Percentiles rank a stretch among this genome's conserved stretches.
phyloP scores from a whole-genome alignment of 2,329 filamentous ascomycete genomes.

The Venturia pyrina region DNA sequence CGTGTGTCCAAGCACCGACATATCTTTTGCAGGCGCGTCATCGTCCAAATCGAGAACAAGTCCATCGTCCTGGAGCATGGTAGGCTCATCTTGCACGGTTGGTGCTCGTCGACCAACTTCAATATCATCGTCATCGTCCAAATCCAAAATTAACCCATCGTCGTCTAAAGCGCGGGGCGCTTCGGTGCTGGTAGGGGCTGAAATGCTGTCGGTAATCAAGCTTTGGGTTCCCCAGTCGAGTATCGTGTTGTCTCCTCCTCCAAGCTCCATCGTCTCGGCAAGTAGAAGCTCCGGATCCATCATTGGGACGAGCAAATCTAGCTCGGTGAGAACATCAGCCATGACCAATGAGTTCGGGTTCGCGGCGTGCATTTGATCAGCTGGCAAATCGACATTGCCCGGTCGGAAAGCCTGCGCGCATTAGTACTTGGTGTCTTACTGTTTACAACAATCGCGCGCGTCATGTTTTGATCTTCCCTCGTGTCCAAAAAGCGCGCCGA shows the following conservation, averaged over 20 bases:
- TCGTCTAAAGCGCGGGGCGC: constrained; percentile 12
- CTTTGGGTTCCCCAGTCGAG: constrained; percentile 60
- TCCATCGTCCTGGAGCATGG: constrained; percentile 35
- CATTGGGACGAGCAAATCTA: constrained; percentile 68
- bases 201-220: constrained; percentile 60
- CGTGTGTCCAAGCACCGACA: constrained; percentile 20
- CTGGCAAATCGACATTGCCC: constrained; percentile 91
- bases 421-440: constrained; percentile 17
- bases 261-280: constrained; percentile 49
- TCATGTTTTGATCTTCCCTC: background rate
- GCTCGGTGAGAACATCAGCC: constrained; percentile 85
- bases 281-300: constrained; percentile 81
- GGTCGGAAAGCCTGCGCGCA: constrained; percentile 73
- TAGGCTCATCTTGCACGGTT: constrained; percentile 24
- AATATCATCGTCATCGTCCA: constrained; percentile 51
- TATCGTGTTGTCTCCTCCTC: background rate
- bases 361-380: constrained; percentile 62
- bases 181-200: constrained; percentile 41
- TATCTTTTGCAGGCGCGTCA: constrained; percentile 20
- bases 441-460: background rate
- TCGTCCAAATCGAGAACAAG: constrained; percentile 40
- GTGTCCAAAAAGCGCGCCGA: background rate
- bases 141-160: constrained; percentile 35
- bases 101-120: constrained; percentile 87
- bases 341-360: constrained; percentile 81